Evolutionary conservation across 2,329 filamentous ascomycete genomes (phyloP), one percentile per base, ranked within the genome.

Genomic region (Magnaporthales sp.): DNA sequence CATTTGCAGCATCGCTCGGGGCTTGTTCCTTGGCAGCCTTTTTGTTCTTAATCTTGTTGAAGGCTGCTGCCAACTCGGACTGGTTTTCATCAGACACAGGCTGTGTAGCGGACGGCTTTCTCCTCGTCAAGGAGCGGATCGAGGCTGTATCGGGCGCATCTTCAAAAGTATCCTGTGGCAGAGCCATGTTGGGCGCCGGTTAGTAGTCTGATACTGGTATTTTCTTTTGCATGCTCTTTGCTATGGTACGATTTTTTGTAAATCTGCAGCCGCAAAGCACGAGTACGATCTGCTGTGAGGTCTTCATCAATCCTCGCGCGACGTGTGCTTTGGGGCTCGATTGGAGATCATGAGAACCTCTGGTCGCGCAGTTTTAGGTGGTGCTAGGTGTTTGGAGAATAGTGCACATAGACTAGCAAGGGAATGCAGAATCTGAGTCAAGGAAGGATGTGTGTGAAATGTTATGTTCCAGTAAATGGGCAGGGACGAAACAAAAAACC

Each of bases 81-180:
- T 72, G 72, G 60, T 71, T 70, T 31, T 68, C 58, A 27, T 72
- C 69, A 32, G 68, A 66, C 54, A 67, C 67, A 27, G 74, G 73
- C 68, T 76, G 79, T 54, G 78, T 72, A 62, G 75, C 70, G 22
- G 79, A 77, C 24, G 74, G 68, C 64, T 76, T 80, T 74, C 82
- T 78, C 70, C 81, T 81, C 51, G 84, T 87, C 69, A 92, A 78
- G 29, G 89, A 92, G 68, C 89, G 86, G 65, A 86, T 80, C 38
- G 86, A 88, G 62, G 81, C 78, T 68, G 83, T 85, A 76, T 91
- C 90, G 71, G 86, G 80, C 66, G 91, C 92, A 81, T 97, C 92
- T 79, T 96, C 92, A 74, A 96, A 96, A 19, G 85, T 86, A 73
- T 93, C 89, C 89, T 92, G 70, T 60, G 32, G 10, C 10, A 60